phyloP scores from a whole-genome alignment of 2,329 filamentous ascomycete species.

The Alternaria arborescens region DNA sequence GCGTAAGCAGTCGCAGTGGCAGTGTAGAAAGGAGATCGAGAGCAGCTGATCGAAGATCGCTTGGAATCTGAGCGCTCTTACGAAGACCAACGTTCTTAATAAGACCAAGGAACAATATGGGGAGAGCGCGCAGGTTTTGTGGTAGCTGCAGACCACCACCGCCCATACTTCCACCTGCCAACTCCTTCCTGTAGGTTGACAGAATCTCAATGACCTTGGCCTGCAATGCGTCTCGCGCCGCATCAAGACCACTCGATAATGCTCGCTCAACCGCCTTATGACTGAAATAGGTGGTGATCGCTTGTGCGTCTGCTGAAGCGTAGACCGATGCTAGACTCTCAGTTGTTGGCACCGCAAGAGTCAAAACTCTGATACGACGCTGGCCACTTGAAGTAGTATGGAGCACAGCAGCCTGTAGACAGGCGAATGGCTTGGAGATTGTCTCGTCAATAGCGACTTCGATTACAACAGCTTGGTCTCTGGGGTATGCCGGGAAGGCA shows the following conservation, averaged over 20 bases:
- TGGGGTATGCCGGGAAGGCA: constrained; percentile 96
- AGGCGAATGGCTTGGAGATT: constrained; percentile 88
- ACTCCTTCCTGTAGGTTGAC: constrained; percentile 95
- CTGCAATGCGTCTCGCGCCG: constrained; percentile 88
- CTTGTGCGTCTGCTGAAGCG: constrained; percentile 91
- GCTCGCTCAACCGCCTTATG: constrained; percentile 97
- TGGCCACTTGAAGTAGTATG: constrained; percentile 99
- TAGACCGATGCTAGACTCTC: constrained; percentile 90
- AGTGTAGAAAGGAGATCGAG: constrained; percentile 94
- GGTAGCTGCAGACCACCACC: constrained; percentile 92
- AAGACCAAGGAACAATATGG: constrained; percentile 88
- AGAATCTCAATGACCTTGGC: constrained; percentile 91
- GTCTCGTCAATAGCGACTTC: constrained; percentile 98
- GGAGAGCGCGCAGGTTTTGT: constrained; percentile 86
- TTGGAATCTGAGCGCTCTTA: constrained; percentile 51
- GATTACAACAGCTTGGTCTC: constrained; percentile 96
- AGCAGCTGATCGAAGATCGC: constrained; percentile 88
- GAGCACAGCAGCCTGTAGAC: constrained; percentile 82
- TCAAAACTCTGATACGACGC: constrained; percentile 92
- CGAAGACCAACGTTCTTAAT: constrained; percentile 81
- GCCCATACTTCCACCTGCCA: constrained; percentile 94
- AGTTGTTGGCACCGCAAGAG: constrained; percentile 90
- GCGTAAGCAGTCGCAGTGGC: constrained; percentile 86
- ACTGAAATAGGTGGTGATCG: constrained; percentile 91
- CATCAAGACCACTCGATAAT: constrained; percentile 84